Evolutionary conservation across 441 rosid genomes (phyloP), one percentile per base, ranked within the genome.

Genomic region (Gossypium davidsonii): DNA sequence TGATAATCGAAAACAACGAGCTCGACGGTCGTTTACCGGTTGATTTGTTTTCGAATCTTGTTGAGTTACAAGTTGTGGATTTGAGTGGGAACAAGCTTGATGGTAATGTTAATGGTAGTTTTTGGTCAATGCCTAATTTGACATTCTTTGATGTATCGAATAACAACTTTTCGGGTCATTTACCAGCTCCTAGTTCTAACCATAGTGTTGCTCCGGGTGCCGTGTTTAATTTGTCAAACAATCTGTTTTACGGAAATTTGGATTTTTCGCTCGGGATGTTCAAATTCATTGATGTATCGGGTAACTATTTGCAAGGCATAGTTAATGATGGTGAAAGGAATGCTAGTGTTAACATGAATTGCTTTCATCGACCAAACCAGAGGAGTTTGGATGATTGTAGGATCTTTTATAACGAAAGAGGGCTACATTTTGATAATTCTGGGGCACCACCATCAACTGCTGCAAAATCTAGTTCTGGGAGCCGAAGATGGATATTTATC

Each of bases 301-400:
- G 77, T 39, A 89, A 89, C 84, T 89, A 86, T 63, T 84, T 89
- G 53, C 83, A 85, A 83, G 94, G 94, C 42, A 71, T 82, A 51
- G 79, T 72, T 18, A 72, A 74, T 39, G 69, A 65, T 23, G 44
- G 74, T 37, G 63, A 63, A 57, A 72, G 42, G 72, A 84, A 78
- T 65, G 83, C 83, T 61, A 70, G 77, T 23, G 76, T 89, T 61
- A 63, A 73, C 25, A 79, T 63, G 71, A 89, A 89, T 76, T 89
- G 94, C 81, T 85, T 89, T 56, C 85, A 69, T 63, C 72, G 14
- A 42, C 6, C 2, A 8, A 75, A 81, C 26, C 94, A 88, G 73
- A 79, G 89, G 76, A 72, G 67, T 67, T 72, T 52, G 42, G 79
- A 72, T 14, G 91, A 86, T 49, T 89, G 94, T 73, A 55, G 76